phyloP scores from a whole-genome alignment of 2,329 filamentous ascomycete species.

The Ceratocystis papillata region DNA sequence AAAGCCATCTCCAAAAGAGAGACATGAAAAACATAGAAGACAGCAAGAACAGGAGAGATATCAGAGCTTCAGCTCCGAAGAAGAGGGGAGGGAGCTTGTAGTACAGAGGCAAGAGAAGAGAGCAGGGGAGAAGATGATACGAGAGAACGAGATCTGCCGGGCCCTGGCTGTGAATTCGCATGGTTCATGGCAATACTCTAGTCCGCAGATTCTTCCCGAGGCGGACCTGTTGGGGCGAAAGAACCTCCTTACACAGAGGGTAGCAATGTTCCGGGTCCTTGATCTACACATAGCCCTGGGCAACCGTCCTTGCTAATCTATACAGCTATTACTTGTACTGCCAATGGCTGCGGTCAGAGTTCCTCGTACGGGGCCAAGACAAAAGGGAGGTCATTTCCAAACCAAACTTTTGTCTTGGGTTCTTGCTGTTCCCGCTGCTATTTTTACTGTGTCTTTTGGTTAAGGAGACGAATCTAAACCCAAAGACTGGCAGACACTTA shows the following conservation, averaged over 20 bases:
- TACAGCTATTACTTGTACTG: not conserved
- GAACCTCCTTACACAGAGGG: not conserved
- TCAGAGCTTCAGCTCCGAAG: not conserved
- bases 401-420: not conserved
- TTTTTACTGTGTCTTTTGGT: not conserved
- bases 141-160: not conserved
- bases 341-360: not conserved
- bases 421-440: not conserved
- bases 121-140: not conserved
- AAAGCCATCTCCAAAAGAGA: not conserved
- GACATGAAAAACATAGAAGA: not conserved
- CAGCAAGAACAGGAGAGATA: constrained; percentile 14
- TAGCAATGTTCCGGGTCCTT: not conserved
- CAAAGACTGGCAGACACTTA: not conserved
- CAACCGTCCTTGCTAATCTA: not conserved
- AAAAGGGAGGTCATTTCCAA: not conserved
- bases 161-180: not conserved
- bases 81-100: not conserved
- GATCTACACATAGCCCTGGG: not conserved
- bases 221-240: not conserved
- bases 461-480: not conserved
- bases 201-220: not conserved
- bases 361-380: not conserved
- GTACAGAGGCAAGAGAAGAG: not conserved
- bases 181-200: no score